phyloP scores from a whole-genome alignment of 768 basidiomycete genomes.

The Coprinopsis cinerea region DNA sequence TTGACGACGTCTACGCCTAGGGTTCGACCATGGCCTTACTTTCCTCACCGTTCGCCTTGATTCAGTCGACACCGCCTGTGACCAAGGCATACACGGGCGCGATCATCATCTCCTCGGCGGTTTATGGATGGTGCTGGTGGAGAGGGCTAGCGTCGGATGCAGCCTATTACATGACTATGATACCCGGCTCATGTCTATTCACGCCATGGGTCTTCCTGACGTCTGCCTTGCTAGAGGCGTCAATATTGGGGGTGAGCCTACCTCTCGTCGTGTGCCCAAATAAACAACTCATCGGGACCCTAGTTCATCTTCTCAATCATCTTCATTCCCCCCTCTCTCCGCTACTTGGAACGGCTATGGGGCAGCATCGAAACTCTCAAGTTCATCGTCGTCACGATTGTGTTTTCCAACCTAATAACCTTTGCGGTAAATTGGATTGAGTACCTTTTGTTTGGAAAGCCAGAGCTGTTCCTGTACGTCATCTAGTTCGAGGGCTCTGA shows the following conservation, averaged over 20 bases:
- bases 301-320: slow-evolving; percentile 77
- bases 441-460: slow-evolving; percentile 58
- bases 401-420: slow-evolving; percentile 82
- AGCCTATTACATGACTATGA: slow-evolving; percentile 67
- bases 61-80: slow-evolving; percentile 71
- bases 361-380: slow-evolving; percentile 80
- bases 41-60: slow-evolving; percentile 61
- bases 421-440: slow-evolving; percentile 88
- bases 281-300: no score
- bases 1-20: background rate
- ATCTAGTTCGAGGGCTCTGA: slow-evolving; percentile 5
- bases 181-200: slow-evolving; percentile 77
- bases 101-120: slow-evolving; percentile 50
- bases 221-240: slow-evolving; percentile 81
- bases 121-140: slow-evolving; percentile 66
- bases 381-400: slow-evolving; percentile 76
- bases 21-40: slow-evolving; percentile 60
- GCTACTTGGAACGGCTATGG: slow-evolving; percentile 95
- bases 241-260: slow-evolving; percentile 78
- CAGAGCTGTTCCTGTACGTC: slow-evolving; percentile 76
- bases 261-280: no score
- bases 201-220: slow-evolving; percentile 95
- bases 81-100: slow-evolving; percentile 67
- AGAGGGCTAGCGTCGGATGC: slow-evolving; percentile 31
- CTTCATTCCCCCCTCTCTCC: slow-evolving; percentile 73